Base-by-base conservation (phyloP, 345 rosid species). In the Clausena lansium region DNA sequence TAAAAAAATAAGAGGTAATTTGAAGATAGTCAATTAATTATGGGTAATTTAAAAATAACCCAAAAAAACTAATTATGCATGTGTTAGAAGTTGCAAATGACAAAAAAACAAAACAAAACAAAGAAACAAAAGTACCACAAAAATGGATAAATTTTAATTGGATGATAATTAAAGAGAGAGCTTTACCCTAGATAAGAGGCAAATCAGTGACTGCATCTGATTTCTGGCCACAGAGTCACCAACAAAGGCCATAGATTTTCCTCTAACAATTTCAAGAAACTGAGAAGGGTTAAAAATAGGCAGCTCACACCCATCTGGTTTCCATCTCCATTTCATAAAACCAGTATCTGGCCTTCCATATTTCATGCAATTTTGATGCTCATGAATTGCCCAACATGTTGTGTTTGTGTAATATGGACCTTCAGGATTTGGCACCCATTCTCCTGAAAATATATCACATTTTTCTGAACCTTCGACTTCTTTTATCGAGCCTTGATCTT, bases 371-470 rank as follows among this genome's bases (percentile, higher is more conserved):
- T 95, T 93, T 78, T 95, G 99, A 73, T 95, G 93, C 81, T 93
- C 96, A n/a, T 95, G 98, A 64, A 95, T 95, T 0, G 98, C 98
- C 96, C 98, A 92, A 50, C 99, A 95, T 22, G 96, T 92, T 76
- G 81, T 81, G 86, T 95, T 93, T 2, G 90, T 92, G 89, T 95
- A 95, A 76, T 95, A 95, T 0, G 99, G 99, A 1, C 91, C 96
- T 5, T 86, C 85, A 0, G 78, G 88, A 74, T 95, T 88, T 24
- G 87, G 89, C 6, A 92, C 90, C 99, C 99, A 95, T 63, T 95
- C 91, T 32, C 99, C 99, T 0, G 87, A 80, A 84, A 92, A 93
- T 75, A 95, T 74, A 76, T 93, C 97, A 27, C 98, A 7, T 9
- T 74, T 66, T 81, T 68, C 50, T 45, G 73, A 27, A 27, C 41